phyloP scores from a whole-genome alignment of 139 green algal species.

The Tetraselmis striata region DNA sequence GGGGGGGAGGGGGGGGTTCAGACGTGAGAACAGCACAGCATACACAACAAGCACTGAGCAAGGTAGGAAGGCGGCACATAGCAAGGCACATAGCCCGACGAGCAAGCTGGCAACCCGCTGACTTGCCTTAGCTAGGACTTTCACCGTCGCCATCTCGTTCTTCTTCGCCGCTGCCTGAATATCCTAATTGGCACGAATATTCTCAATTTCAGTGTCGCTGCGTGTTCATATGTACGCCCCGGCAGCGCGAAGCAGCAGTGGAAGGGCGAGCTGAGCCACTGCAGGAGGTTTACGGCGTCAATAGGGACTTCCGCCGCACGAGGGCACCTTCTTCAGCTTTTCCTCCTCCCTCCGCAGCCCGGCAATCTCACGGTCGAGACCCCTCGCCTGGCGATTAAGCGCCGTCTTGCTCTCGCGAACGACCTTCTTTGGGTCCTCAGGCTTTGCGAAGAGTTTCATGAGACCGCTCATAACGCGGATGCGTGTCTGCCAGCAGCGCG shows the following conservation, averaged over 20 bases:
- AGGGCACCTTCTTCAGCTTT: neutral
- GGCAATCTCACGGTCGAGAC: neutral
- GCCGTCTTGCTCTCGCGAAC: neutral
- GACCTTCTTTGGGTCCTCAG: neutral
- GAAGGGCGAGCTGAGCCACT: neutral
- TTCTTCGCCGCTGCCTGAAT: neutral
- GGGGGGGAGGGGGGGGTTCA: no score
- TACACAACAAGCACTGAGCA: no score
- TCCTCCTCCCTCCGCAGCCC: neutral
- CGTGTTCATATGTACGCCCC: neutral
- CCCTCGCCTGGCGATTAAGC: neutral
- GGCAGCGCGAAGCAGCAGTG: neutral
- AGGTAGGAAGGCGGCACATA: no score
- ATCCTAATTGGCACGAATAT: neutral
- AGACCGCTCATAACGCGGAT: neutral
- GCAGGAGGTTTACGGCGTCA: no score
- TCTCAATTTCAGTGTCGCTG: no score
- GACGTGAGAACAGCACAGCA: no score
- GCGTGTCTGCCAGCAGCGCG: no score
- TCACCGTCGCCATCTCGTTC: neutral
- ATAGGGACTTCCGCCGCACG: no score
- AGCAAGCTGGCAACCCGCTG: no score
- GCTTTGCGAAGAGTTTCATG: neutral
- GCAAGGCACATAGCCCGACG: no score
- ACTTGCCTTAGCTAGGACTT: neutral